These are phyloP conservation scores for Fraxinus floribunda DNA, from an alignment of 305 asterid species.

Conservation along the genomic window DNA sequence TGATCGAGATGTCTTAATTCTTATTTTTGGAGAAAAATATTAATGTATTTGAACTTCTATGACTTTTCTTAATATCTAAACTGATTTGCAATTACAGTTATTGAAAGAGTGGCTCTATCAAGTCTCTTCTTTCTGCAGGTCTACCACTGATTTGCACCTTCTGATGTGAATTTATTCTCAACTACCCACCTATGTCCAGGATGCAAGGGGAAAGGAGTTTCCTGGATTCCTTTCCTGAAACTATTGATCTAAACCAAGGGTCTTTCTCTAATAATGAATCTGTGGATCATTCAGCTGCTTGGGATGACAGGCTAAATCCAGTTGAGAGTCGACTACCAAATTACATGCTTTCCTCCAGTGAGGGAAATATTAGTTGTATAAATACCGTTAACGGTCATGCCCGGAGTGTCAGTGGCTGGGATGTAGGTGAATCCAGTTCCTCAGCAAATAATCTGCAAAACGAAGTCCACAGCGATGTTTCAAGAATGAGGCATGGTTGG, in stretches of 20 bases:
- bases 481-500: slow-evolving; percentile 48
- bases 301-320: slow-evolving; percentile 54
- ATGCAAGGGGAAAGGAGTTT: slow-evolving; percentile 69
- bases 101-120: background rate
- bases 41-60: background rate
- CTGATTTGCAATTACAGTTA: background rate
- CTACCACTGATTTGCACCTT: slow-evolving; percentile 9
- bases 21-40: background rate
- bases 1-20: background rate
- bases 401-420: slow-evolving; percentile 51
- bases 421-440: slow-evolving; percentile 75
- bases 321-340: slow-evolving; percentile 48
- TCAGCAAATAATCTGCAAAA: slow-evolving; percentile 39
- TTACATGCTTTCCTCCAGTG: slow-evolving; percentile 44
- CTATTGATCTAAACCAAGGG: slow-evolving; percentile 70
- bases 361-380: slow-evolving; percentile 27
- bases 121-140: slow-evolving; percentile 19
- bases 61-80: background rate
- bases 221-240: slow-evolving; percentile 65
- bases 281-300: slow-evolving; percentile 47
- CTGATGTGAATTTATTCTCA: slow-evolving; percentile 6
- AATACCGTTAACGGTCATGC: slow-evolving; percentile 29
- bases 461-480: slow-evolving; percentile 27
- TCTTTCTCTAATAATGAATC: slow-evolving; percentile 47
- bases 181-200: slow-evolving; percentile 16